Base-by-base conservation (phyloP, 2,329 filamentous ascomycete genomes). In the Penicillium frequentans region DNA sequence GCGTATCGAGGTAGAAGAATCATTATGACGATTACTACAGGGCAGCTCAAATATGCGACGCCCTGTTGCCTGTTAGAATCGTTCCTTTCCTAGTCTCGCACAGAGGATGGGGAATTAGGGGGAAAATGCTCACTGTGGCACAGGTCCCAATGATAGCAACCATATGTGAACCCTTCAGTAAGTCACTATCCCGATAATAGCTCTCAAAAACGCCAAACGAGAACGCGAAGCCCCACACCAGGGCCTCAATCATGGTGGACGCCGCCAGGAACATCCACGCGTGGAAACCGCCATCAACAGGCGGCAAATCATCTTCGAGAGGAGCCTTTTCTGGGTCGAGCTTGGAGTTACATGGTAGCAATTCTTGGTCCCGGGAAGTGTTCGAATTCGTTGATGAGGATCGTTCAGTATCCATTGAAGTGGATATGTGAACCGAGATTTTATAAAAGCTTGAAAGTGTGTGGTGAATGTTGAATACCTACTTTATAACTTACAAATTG, bases 201-300 rank as follows among this genome's bases (percentile, higher is more conserved):
- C 68, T 67, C 33, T 73, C 69, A 47, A 74, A 74, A n/a, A 74
- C 69, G 19, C 66, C 66, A 23, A 69, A 69, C 1, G 64, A 56
- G 16, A 64, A 64, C 0, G 63, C 63, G 35, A 69, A 67, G 10
- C 66, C 82, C 81, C 82, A 85, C 49, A 84, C 76, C 2, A 84
- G 68, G 23, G 77, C 79, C 65, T 85, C 82, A 33, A 85, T 72
- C 51, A 80, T 70, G 58, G 81, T 83, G 49, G 77, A 81, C 1
- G 78, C 81, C 9, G 75, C 72, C 5, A 84, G 66, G 55, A 82
- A 81, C 23, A 82, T 63, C 71, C 75, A 79, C 23, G 77, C 77
- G 29, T 74, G 65, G 57, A 71, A 71, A 1, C 77, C 76, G 31
- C 72, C 66, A 55, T 77, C 75, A 6, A 70, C 64, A 1, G 65